Conservation (phyloP, 2,329 filamentous ascomycete species). For the Fusarium acutatum region DNA sequence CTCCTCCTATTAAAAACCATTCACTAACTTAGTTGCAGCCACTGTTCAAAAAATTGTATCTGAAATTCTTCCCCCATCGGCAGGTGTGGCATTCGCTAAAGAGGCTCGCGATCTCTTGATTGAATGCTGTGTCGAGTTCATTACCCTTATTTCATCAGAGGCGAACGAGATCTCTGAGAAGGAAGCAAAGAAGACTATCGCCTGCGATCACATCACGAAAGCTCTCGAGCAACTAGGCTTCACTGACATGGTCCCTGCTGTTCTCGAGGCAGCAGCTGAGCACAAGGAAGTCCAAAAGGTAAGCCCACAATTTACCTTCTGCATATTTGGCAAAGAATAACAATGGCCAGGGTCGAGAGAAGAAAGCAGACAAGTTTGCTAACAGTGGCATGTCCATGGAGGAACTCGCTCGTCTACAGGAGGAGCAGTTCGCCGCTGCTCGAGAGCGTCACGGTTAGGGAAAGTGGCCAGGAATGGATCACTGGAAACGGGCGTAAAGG, state of each 20-base stretch:
- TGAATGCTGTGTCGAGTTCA: conserved; percentile 99
- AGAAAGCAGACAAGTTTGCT: conserved; percentile 97
- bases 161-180: conserved; percentile 99
- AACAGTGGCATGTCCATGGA: conserved; percentile 92
- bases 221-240: conserved; percentile 94
- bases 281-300: conserved; percentile 96
- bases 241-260: conserved; percentile 87
- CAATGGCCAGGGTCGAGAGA: conserved; percentile 78
- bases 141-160: conserved; percentile 97
- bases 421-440: conserved; percentile 88
- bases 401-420: conserved; percentile 86
- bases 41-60: conserved; percentile 88
- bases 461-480: neutral
- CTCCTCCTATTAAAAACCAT: neutral
- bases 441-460: conserved; percentile 48
- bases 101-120: conserved; percentile 95
- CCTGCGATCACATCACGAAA: conserved; percentile 96
- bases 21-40: conserved; percentile 54
- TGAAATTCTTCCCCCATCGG: conserved; percentile 83
- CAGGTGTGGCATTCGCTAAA: conserved; percentile 87
- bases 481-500: conserved; percentile 34
- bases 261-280: conserved; percentile 85
- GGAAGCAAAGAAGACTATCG: conserved; percentile 99
- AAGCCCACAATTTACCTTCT: conserved; percentile 43
- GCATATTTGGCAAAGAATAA: conserved; percentile 51